Evolutionary conservation across 2,329 filamentous ascomycete genomes (phyloP), one percentile per base, ranked within the genome.

Genomic region (Fusarium sp.): DNA sequence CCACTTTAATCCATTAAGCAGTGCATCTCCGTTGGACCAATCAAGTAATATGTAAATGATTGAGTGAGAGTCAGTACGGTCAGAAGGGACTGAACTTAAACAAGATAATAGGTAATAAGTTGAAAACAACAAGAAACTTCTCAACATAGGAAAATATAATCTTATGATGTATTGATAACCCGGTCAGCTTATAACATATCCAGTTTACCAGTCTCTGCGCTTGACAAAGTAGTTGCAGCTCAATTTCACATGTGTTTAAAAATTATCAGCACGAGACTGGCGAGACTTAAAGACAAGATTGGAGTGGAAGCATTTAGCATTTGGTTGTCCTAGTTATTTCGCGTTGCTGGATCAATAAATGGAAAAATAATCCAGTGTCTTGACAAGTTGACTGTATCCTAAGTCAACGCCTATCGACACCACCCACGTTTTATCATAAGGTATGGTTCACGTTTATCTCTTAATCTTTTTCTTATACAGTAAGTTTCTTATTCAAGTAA

Each of bases 321-420:
- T 37, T 37, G 35, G n/a, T 3, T 17, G 17, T 37, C 9, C 35
- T n/a, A n/a, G n/a, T n/a, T 8, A 9, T 37, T n/a, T 9, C 17
- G 17, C 4, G 35, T 8, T 22, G 6, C 53, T 45, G 23, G 47
- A 52, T 19, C 23, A 19, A 32, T 23, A 20, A 63, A 50, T 33
- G 44, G 49, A 51, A 33, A 41, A 46, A 45, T n/a, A 56, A 23
- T 23, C 39, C 56, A 55, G 54, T 69, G 68, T 66, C 60, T 62
- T 54, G 30, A n/a, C n/a, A n/a, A n/a, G n/a, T n/a, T n/a, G n/a
- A 51, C 37, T 51, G 47, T 52, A 57, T 52, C 39, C 47, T 61
- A 43, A 70, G 60, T 41, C 57, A 67, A 69, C 63, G 56, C 64
- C 67, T 22, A 43, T 57, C 51, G 68, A 72, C 67, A 67, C 68